phyloP scores from a whole-genome alignment of 75 land plant genomes.

The Azolla pinnata region DNA sequence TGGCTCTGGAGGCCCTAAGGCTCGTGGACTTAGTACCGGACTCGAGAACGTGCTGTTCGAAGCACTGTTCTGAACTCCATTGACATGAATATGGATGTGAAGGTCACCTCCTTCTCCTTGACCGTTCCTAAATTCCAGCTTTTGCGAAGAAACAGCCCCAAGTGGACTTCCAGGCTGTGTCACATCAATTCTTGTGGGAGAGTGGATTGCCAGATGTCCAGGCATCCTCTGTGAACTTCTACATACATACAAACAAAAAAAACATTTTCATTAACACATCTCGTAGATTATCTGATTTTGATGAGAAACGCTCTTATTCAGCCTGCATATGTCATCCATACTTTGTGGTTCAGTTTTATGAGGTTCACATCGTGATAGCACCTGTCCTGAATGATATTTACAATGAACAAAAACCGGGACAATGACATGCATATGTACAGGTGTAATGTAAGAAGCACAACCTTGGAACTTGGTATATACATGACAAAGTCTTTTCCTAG shows the following conservation, averaged over 20 bases:
- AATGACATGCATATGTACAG: no score
- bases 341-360: no score
- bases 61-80: slow-evolving; percentile 26
- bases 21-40: slow-evolving; percentile 40
- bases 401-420: no score
- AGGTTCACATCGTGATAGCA: no score
- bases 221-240: slow-evolving; percentile 1
- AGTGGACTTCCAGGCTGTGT: slow-evolving; percentile 2
- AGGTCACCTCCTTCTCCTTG: slow-evolving; percentile 2
- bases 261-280: background rate
- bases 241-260: background rate
- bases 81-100: slow-evolving; percentile 5
- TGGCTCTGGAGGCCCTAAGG: slow-evolving; percentile 32
- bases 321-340: no score
- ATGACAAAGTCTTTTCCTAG: no score
- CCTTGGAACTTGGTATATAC: no score
- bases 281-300: no score
- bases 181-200: background rate
- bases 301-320: no score
- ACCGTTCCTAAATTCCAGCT: background rate
- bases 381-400: no score
- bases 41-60: slow-evolving; percentile 46
- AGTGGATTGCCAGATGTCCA: background rate
- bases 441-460: no score
- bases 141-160: background rate